Base-by-base conservation (phyloP, 2,329 filamentous ascomycete species). In the Fusarium sp. region DNA sequence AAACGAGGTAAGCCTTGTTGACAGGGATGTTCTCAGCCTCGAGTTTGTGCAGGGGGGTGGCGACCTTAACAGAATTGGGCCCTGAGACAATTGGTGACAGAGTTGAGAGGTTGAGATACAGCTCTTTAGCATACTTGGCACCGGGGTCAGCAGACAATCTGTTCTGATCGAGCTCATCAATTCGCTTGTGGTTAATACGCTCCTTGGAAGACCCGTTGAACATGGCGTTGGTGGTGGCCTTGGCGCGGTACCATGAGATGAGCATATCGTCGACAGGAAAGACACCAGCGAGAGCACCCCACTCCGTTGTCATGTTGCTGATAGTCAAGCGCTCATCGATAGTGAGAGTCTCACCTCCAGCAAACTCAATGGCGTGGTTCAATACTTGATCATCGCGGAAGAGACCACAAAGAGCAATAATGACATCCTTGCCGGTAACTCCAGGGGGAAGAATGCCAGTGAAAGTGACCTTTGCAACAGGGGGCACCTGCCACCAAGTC, bases 351-450 rank as follows among this genome's bases (percentile, higher is more conserved):
- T 94, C 46, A 83, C 78, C 86, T 96, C 95, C 95, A 1, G 90
- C 90, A 77, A 98, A 97, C 78, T 98, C 95, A 67, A 98, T 91
- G 10, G 90, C 90, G 79, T 97, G 94, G 83, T 98, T 98, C 19
- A 98, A 86, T 0, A 98, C 95, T 48, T 97, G 94, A 74, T 94
- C 92, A 60, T 92, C 90, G 82, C 93, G 93, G 84, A 98, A 97
- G 0, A 97, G 83, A 2, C 93, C 93, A 75, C 94, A 97, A 2
- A 98, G 87, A 1, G 94, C 93, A 31, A 98, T 89, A 73, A 98
- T 98, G 18, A 97, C 93, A 80, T 98, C 96, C 82, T 99, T 98
- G 35, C 94, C 95, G 0, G 92, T 94, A 2, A 97, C 94, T 16
- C 95, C 95, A 3, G 85, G 83, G 0, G 94, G 95, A 11, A 97